Conservation (phyloP, 108 stramenopile genomes). For the Stephanodiscus triporus region DNA sequence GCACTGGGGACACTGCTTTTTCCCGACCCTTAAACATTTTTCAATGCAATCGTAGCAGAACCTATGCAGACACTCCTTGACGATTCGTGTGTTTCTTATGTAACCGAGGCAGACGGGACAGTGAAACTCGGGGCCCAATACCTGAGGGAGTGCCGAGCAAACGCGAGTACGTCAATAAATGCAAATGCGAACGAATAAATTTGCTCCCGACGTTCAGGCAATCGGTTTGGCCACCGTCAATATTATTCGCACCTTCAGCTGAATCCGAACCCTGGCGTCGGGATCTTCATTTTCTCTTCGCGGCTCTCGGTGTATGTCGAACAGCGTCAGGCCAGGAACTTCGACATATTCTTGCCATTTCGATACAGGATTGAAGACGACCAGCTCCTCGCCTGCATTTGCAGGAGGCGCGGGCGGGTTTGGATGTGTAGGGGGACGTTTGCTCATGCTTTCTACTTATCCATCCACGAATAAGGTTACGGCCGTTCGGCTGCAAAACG, state of each 20-base stretch:
- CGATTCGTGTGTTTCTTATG: slow-evolving; percentile 58
- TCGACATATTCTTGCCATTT: slow-evolving; percentile 54
- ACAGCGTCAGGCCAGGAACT: slow-evolving; percentile 57
- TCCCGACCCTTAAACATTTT: slow-evolving; percentile 60
- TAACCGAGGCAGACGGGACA: slow-evolving; percentile 67
- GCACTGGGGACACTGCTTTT: slow-evolving; percentile 62
- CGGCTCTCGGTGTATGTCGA: slow-evolving; percentile 59
- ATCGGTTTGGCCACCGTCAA: not conserved
- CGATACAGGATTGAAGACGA: slow-evolving; percentile 50
- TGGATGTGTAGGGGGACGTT: not conserved
- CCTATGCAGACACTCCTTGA: slow-evolving; percentile 73
- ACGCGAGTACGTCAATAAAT: not conserved
- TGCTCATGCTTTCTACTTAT: slow-evolving; percentile 8
- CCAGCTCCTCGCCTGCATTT: not conserved
- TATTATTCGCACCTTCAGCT: slow-evolving; percentile 19
- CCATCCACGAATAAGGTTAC: no score
- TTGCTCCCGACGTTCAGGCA: not conserved
- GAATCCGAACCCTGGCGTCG: slow-evolving; percentile 25
- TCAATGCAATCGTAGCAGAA: slow-evolving; percentile 72
- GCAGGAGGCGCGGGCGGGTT: not conserved
- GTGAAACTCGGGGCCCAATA: slow-evolving; percentile 48
- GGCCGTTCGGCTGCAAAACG: no score
- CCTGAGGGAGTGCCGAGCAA: slow-evolving; percentile 4
- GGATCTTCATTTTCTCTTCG: slow-evolving; percentile 24
- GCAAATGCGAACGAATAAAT: not conserved